Base-by-base conservation (phyloP, 305 asterid species). In the Solanum chacoense region DNA sequence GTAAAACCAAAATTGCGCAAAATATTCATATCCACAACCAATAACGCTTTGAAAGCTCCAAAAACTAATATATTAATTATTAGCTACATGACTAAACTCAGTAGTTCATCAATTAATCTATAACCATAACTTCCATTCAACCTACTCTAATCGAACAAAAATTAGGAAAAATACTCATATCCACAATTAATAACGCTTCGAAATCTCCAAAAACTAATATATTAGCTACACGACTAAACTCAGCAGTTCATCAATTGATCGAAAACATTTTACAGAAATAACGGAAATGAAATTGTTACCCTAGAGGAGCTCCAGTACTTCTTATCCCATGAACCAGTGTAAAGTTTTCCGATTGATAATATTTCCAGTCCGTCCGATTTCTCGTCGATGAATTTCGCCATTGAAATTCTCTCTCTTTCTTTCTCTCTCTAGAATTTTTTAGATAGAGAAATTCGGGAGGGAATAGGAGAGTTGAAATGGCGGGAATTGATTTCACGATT, bases 291-390 rank as follows among this genome's bases (percentile, higher is more conserved):
- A 14, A 8, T 50, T 29, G 32, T 84, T 84, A 96, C 99, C 99
- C 99, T 95, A 86, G 99, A 95, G 75, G 98, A 97, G 93, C 98
- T 97, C 99, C 99, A 97, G 83, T 95, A 97, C 94, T 96, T 97
- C 94, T 96, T 97, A 79, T 97, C 97, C 99, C 98, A 97, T 11
- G 92, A 90, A 40, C 99, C 99, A 22, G 55, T 45, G 90, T 94
- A 96, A 14, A 95, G 92, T 92, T 91, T 95, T 75, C 99, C 99
- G 90, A 96, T 91, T 26, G 98, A 95, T 40, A 92, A 22, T 76
- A 97, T 94, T 72, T 97, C 99, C 85, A 95, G 90, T 14, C 93
- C 98, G 88, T 93, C 97, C 71, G 94, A 91, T 87, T 93, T 91
- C 88, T 94, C 95, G 14, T 91, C 93, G 42, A 32, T 18, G 14